These are phyloP conservation scores for Pulveroboletus sp. DNA, from an alignment of 768 basidiomycete species.

Conservation along the genomic window DNA sequence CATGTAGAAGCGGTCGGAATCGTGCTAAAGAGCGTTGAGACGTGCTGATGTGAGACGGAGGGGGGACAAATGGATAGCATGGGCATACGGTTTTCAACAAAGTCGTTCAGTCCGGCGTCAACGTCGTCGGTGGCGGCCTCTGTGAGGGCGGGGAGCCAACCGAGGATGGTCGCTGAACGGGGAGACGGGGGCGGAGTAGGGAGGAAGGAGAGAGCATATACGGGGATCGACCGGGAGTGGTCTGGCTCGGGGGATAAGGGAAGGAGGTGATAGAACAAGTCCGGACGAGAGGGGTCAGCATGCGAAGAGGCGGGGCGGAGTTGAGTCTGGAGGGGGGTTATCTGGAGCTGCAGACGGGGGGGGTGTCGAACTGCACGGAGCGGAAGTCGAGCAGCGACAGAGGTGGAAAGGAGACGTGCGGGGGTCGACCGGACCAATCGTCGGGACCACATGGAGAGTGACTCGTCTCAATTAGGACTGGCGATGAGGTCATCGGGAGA, in stretches of 20 bases:
- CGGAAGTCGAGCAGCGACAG: not conserved
- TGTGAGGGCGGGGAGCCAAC: conserved; percentile 60
- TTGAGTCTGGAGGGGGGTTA: conserved; percentile 7
- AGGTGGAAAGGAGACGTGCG: not conserved
- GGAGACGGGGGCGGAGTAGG: conserved; percentile 38
- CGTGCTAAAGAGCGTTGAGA: conserved; percentile 36
- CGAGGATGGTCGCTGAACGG: conserved; percentile 53
- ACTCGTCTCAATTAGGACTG: not conserved
- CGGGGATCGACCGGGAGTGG: conserved; percentile 39
- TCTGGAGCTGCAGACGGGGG: not conserved
- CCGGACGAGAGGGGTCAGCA: conserved; percentile 57
- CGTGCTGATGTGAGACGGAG: not conserved
- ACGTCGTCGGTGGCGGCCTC: conserved; percentile 25
- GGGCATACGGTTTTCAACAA: conserved; percentile 62
- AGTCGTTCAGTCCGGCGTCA: conserved; percentile 62
- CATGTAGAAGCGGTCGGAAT: conserved; percentile 59
- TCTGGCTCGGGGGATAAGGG: conserved; percentile 42
- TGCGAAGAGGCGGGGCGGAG: conserved; percentile 14
- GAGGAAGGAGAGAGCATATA: conserved; percentile 66
- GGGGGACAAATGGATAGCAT: not conserved
- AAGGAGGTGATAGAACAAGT: conserved; percentile 66
- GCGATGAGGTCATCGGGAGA: conserved; percentile 5
- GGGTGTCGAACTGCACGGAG: not conserved
- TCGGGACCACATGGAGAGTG: conserved; percentile 10
- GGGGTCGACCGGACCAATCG: not conserved